Evolutionary conservation across 208 protist genomes (phyloP), one percentile per base, ranked within the genome.

Genomic region (Acanthamoeba healyi): DNA sequence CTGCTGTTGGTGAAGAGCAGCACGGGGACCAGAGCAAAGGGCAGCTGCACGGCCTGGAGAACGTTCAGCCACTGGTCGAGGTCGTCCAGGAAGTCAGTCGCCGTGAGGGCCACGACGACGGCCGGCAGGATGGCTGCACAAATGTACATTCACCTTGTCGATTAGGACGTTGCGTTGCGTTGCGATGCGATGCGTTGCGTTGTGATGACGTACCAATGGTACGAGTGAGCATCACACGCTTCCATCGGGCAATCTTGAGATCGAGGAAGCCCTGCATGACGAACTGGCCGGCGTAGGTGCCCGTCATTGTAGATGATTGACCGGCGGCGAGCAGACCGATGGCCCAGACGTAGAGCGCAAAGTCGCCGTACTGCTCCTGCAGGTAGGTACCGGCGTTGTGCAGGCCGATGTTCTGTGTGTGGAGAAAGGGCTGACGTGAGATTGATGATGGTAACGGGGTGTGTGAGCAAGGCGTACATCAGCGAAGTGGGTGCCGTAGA

Each of bases 231-330:
- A 97, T 34, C 42, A 95, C 32, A 40, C 96, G 74, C 44, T 96
- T 97, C 97, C 97, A 98, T 19, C 96, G 90, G 1, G 77, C 58
- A 6, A 98, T 94, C 49, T 97, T 95, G 17, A 98, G 42, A 2
- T 97, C 90, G 9, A 96, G 51, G 88, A 97, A 97, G 63, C 96
- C 97, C 44, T 97, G 51, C 97, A 98, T 98, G 40, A 98, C 96
- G 87, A 96, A 98, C 87, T 98, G 97, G 82, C 97, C 97, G 29
- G 96, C 92, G 82, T 97, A 97, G 7, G 97, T 98, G 51, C 96
- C 96, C 9, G 97, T 98, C 92, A 97, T 97, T 1, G 97, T 98
- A 15, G 96, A 97, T 15, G 40, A 87, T 46, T 42, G 36, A 3
- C 32, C 58, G 49, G 54, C 65, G n/a, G 94, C 94, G 19, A 96